A percentile compares a stretch with the other conserved stretches of the same genome.
phyloP scores from a whole-genome alignment of 1,139 yeast species.

The Eremothecium coryli region DNA sequence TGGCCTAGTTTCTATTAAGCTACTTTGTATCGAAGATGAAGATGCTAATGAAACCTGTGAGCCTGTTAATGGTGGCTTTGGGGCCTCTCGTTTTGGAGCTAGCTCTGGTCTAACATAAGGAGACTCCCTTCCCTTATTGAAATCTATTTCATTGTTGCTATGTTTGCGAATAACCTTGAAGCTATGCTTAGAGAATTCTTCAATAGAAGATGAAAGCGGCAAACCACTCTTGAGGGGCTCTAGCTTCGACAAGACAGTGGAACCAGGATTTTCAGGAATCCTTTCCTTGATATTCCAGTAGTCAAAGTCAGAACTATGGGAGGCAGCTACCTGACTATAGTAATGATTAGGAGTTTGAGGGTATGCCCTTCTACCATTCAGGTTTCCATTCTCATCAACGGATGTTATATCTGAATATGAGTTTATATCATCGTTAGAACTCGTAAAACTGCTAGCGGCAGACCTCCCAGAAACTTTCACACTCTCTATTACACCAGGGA shows the following conservation, averaged over 20 bases:
- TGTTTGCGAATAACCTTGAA: slow-evolving; percentile 64
- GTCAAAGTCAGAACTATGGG: slow-evolving; percentile 37
- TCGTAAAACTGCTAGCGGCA: slow-evolving; percentile 17
- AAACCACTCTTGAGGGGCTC: slow-evolving; percentile 5
- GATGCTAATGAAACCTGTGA: slow-evolving; percentile 16
- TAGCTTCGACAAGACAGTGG: slow-evolving; percentile 6
- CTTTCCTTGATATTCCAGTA: slow-evolving; percentile 56
- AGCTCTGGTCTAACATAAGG: slow-evolving; percentile 47
- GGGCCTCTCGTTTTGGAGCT: slow-evolving; percentile 63
- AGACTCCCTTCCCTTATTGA: slow-evolving; percentile 69
- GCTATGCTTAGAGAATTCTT: slow-evolving; percentile 31
- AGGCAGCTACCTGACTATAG: slow-evolving; percentile 20
- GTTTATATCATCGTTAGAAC: slow-evolving; percentile 25
- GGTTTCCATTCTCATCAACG: slow-evolving; percentile 23
- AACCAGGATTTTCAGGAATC: slow-evolving; percentile 9
- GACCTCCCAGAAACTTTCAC: slow-evolving; percentile 26
- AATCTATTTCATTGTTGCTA: slow-evolving; percentile 59
- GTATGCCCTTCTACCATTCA: slow-evolving; percentile 20
- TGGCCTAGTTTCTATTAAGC: not conserved
- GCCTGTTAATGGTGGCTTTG: slow-evolving; percentile 44
- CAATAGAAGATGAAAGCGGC: slow-evolving; percentile 9
- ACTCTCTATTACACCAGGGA: slow-evolving; percentile 12
- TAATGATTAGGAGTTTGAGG: slow-evolving; percentile 30
- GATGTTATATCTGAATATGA: slow-evolving; percentile 29
- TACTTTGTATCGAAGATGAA: slow-evolving; percentile 2